phyloP scores from a whole-genome alignment of 495 filamentous ascomycete species.

The Pseudoneurospora amorphoporcata region DNA sequence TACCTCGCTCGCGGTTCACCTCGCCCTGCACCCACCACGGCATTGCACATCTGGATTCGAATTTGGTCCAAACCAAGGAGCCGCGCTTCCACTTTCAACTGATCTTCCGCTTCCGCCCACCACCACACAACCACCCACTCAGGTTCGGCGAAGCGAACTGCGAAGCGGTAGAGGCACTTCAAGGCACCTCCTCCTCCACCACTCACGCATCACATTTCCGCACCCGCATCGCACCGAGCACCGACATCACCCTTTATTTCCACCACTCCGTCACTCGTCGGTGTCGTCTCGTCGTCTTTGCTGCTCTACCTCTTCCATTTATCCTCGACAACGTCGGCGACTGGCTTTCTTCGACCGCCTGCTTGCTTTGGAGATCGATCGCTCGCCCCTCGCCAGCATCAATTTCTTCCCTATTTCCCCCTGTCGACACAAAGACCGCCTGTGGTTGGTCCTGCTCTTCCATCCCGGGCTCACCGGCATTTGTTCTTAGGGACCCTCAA shows the following conservation, averaged over 20 bases:
- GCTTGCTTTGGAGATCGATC: not conserved
- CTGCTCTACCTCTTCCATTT: not conserved
- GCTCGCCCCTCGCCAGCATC: not conserved
- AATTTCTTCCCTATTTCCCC: not conserved
- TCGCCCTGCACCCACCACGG: not conserved
- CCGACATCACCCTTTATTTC: not conserved
- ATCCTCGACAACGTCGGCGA: not conserved
- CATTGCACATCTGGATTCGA: not conserved
- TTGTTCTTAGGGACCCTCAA: not conserved
- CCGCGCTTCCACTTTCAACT: not conserved
- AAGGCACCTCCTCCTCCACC: not conserved
- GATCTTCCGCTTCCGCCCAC: not conserved
- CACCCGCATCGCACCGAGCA: not conserved
- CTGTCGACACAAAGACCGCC: not conserved
- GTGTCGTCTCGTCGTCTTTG: not conserved
- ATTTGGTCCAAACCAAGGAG: not conserved
- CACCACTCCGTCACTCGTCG: not conserved
- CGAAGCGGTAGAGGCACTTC: not conserved
- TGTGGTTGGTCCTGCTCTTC: not conserved
- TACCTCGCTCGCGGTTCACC: not conserved
- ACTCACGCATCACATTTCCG: not conserved
- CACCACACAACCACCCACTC: not conserved
- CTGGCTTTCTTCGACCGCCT: not conserved
- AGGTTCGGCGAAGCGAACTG: not conserved
- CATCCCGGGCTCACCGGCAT: not conserved